Evolutionary conservation across 176 grass and related monocot species (phyloP), one percentile per base, ranked within the genome.

Genomic region (Typha latifolia): DNA sequence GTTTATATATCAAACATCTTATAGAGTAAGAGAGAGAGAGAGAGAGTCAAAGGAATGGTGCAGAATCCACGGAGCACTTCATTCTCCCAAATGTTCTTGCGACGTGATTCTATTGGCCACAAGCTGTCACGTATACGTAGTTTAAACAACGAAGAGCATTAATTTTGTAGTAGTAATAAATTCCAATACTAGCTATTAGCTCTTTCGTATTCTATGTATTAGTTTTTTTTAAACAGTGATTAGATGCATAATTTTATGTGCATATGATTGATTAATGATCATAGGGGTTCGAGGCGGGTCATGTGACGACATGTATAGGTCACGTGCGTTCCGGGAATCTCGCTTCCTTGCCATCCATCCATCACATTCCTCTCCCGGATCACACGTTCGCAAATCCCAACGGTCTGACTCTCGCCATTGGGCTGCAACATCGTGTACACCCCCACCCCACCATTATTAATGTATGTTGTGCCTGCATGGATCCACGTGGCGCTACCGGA

Each of bases 31-130:
- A 9, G 4, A 43, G 37, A 23, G 16, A 69, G 14, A 31, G 49
- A 12, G 51, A 23, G 15, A 62, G 71, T 82, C 69, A 82, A 78
- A 69, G 63, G 72, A 78, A 63, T 70, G 47, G 72, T 50, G 88
- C 84, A 96, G 87, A 91, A 96, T 91, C 87, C 74, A 73, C 87
- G 84, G 91, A 91, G 85, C 82, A 89, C 84, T 86, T 48, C 93
- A 82, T 86, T 86, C 82, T 82, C 88, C 93, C 1, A 96, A 80
- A 86, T 89, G 88, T 91, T 91, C 88, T 82, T 80, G 80, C 70
- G 79, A 82, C 79, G 29, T 65, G 78, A 66, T 85, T 64, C 65
- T 75, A 49, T 78, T 63, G 61, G 71, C 62, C 63, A 61, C 65
- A 79, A 88, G 72, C 50, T 82, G 79, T 75, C 82, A 76, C 7